Base-by-base conservation (phyloP, 1,139 yeast species). In the Groenewaldozyma auringiensis region DNA sequence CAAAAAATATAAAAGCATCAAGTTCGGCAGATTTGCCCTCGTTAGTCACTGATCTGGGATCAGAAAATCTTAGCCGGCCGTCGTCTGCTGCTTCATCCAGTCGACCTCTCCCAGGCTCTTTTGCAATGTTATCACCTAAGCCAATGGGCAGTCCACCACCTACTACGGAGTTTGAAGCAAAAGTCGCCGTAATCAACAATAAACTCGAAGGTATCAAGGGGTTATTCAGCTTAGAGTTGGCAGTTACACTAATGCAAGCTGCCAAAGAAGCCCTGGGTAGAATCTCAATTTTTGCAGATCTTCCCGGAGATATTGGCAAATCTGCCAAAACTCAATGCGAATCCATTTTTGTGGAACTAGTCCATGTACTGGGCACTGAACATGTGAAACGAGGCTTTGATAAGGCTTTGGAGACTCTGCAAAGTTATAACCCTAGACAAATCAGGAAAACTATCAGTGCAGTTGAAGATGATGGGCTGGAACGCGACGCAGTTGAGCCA, bases 301-400 rank as follows among this genome's bases (percentile, higher is more conserved):
- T 58, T 16, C 38, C 37, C 2, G 57, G 55, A n/a, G 60, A 47
- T 21, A 60, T 61, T 34, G 68, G 60, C 41, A 59, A 44, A 17
- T 65, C 49, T 45, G 67, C 66, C 16, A 55, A 54, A 42, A 59
- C 51, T 45, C 63, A 72, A 48, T 65, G 72, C 50, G 70, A 84
- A 63, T 74, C 74, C 21, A 69, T 88, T 1, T 92, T 87, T 59
- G 79, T 81, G 17, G 77, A 76, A 41, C 74, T 84, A 27, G 68
- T 89, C 13, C 76, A 75, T 2, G 69, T 76, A 3, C 69, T 89
- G n/a, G 85, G 92, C 2, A 72, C 72, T 18, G 71, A 77, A 21
- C 97, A 92, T 64, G 73, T 92, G 17, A 74, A 75, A 50, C 80
- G 79, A 0, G 97, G 97, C 0, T 92, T 92, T 61, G 81, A 79